A percentile compares a stretch with the other conserved stretches of the same genome.
These are phyloP conservation scores for Fusarium chuoi DNA, from an alignment of 2,329 filamentous ascomycete genomes.

Conservation along the genomic window DNA sequence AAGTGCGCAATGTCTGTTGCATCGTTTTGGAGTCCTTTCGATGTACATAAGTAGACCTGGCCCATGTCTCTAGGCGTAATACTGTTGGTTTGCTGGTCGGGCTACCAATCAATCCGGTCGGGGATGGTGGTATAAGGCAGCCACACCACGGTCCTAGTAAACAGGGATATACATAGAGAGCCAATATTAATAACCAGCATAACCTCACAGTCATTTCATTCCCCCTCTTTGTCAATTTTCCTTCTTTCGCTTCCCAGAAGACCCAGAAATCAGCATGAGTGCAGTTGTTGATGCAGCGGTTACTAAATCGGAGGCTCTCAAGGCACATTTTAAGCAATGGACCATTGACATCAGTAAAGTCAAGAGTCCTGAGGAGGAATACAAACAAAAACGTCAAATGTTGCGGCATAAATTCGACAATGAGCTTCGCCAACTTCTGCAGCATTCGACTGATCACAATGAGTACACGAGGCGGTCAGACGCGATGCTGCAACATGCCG, in stretches of 20 bases:
- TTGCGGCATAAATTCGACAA: background rate
- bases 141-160: background rate
- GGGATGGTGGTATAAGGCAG: background rate
- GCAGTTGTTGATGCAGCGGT: background rate
- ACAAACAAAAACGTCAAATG: background rate
- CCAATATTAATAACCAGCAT: background rate
- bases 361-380: background rate
- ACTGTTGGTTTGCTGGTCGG: background rate
- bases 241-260: accelerated
- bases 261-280: background rate
- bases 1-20: no score
- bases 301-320: background rate
- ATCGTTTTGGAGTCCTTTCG: no score
- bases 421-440: background rate
- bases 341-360: background rate
- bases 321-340: background rate
- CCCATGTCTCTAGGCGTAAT: no score
- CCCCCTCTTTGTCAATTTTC: background rate
- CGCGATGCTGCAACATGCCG: background rate
- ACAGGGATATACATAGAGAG: background rate
- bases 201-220: accelerated
- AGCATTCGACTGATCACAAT: accelerated
- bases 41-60: no score
- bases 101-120: no score
- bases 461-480: accelerated